phyloP scores from a whole-genome alignment of 345 rosid species.

The Nephelium lappaceum region DNA sequence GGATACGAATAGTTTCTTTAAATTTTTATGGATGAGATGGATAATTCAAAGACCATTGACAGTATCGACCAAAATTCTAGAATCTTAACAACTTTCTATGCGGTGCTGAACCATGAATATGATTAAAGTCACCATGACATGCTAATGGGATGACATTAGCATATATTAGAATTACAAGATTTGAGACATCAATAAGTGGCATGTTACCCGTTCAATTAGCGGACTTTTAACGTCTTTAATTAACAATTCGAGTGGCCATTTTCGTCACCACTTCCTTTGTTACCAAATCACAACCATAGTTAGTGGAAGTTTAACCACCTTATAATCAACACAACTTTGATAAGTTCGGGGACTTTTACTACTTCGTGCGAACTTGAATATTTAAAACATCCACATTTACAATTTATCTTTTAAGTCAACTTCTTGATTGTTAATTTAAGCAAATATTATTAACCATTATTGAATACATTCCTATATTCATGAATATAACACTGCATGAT shows the following conservation, averaged over 20 bases:
- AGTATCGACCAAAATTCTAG: not conserved
- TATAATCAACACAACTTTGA: not conserved
- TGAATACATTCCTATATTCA: not conserved
- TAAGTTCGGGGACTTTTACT: not conserved
- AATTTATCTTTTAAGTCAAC: too few species aligned
- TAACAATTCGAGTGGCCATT: constrained; percentile 3
- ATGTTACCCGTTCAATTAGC: constrained; percentile 3
- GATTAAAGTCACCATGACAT: not conserved
- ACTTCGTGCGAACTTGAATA: too few species aligned
- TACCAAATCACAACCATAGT: not conserved
- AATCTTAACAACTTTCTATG: not conserved
- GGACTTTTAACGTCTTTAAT: not conserved
- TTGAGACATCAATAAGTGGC: constrained; percentile 14
- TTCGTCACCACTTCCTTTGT: not conserved
- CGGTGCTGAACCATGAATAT: not conserved
- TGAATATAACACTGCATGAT: not conserved
- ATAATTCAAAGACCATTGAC: not conserved
- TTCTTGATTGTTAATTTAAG: too few species aligned
- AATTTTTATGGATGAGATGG: not conserved
- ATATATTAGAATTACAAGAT: not conserved
- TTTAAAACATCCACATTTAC: too few species aligned
- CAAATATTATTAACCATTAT: not conserved
- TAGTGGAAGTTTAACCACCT: not conserved
- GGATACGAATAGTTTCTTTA: not conserved
- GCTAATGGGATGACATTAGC: not conserved